Conservation (phyloP, 495 filamentous ascomycete species). For the Tetracladium marchalianum region DNA sequence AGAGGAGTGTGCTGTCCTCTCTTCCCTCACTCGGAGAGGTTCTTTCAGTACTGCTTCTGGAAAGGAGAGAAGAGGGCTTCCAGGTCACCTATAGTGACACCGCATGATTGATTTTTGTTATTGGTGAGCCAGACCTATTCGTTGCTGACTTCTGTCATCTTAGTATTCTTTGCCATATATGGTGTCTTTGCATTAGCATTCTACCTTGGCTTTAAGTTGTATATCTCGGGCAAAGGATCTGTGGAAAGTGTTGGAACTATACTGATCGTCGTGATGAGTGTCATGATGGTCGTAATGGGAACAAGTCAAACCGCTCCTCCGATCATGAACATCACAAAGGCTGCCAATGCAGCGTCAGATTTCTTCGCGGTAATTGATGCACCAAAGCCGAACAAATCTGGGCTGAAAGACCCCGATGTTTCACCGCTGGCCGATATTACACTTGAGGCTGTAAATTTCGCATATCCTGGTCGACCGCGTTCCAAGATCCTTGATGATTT, state of each 20-base stretch:
- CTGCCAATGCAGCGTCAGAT: constrained; percentile 41
- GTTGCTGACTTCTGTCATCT: background rate
- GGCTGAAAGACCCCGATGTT: constrained; percentile 33
- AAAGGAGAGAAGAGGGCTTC: no score
- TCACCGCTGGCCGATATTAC: constrained; percentile 44
- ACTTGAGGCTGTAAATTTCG: constrained; percentile 50
- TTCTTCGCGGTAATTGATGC: constrained; percentile 49
- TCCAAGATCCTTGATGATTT: constrained; percentile 48
- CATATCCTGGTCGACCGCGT: constrained; percentile 60
- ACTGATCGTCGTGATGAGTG: constrained; percentile 44
- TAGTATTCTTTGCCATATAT: constrained; percentile 26
- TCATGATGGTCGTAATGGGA: constrained; percentile 43
- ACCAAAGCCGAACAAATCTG: constrained; percentile 33
- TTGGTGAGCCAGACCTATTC: no score
- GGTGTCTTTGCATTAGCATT: constrained; percentile 28
- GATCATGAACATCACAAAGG: constrained; percentile 37
- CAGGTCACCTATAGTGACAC: no score
- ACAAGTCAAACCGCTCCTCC: constrained; percentile 41
- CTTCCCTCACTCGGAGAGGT: no score
- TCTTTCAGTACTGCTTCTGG: no score
- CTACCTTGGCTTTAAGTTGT: constrained; percentile 41
- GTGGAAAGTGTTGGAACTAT: constrained; percentile 28
- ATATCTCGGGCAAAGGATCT: constrained; percentile 27
- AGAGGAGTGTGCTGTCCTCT: no score
- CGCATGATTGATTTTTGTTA: no score